These are phyloP conservation scores for Salvia hispanica DNA, from an alignment of 257 asterid genomes.

Conservation along the genomic window DNA sequence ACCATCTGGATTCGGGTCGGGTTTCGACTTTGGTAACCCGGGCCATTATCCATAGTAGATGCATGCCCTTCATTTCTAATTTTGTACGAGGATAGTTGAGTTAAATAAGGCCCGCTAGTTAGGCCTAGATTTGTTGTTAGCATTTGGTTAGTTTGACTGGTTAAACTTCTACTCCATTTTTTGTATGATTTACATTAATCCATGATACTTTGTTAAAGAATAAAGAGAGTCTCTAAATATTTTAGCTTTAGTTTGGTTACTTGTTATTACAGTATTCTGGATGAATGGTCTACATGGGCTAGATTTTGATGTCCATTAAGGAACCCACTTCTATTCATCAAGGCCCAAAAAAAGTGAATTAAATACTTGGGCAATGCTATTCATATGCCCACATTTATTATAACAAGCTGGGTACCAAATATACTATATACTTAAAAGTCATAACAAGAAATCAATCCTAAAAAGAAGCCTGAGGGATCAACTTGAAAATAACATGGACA, in stretches of 20 bases:
- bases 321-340: neutral
- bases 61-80: neutral
- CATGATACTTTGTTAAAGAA: neutral
- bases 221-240: neutral
- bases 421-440: too few relatives aligned
- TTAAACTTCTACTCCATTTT: too few relatives aligned
- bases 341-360: neutral
- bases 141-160: neutral
- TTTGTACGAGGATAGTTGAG: neutral
- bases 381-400: too few relatives aligned
- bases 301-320: neutral
- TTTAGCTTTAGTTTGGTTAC: neutral
- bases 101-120: neutral
- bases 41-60: slow-evolving; percentile 20
- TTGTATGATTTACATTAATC: neutral
- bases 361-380: too few relatives aligned
- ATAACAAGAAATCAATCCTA: too few relatives aligned
- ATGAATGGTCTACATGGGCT: neutral
- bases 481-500: too few relatives aligned
- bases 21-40: slow-evolving; percentile 39
- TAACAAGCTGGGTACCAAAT: too few relatives aligned
- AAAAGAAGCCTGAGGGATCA: too few relatives aligned
- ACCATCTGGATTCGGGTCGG: slow-evolving; percentile 43
- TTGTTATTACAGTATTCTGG: neutral
- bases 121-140: neutral